These are phyloP conservation scores for Aspergillus cavernicola DNA, from an alignment of 495 filamentous ascomycete species.

Conservation along the genomic window DNA sequence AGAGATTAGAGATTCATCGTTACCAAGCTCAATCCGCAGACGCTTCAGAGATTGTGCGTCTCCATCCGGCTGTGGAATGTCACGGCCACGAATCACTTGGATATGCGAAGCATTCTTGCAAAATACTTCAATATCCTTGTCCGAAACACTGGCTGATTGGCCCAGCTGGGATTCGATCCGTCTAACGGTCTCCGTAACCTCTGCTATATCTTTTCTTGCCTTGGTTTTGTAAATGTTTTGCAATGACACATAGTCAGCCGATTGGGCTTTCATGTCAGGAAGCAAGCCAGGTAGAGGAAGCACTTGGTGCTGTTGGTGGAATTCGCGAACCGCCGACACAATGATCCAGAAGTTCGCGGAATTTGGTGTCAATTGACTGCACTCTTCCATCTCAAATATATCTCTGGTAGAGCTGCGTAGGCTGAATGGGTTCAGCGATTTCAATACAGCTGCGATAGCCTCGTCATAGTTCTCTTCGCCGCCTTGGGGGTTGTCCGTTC, in stretches of 20 bases:
- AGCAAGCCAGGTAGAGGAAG: constrained; percentile 84
- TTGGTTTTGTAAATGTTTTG: constrained; percentile 94
- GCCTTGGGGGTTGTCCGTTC: constrained; percentile 75
- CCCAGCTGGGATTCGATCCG: constrained; percentile 52
- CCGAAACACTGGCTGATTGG: constrained; percentile 49
- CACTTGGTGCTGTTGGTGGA: constrained; percentile 64
- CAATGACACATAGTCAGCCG: constrained; percentile 82
- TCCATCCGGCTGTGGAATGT: constrained; percentile 44
- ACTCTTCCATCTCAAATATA: constrained; percentile 68
- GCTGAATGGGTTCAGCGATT: constrained; percentile 65
- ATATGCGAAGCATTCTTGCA: constrained; percentile 95
- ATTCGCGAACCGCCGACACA: constrained; percentile 71
- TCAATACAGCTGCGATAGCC: constrained; percentile 80
- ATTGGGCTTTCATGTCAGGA: constrained; percentile 98
- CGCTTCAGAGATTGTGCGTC: constrained; percentile 30
- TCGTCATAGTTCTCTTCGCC: constrained; percentile 98
- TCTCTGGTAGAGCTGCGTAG: constrained; percentile 66
- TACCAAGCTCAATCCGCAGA: constrained; percentile 30
- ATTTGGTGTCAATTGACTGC: constrained; percentile 40
- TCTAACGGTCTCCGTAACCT: constrained; percentile 70
- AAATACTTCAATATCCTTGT: constrained; percentile 83
- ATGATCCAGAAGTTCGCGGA: constrained; percentile 81
- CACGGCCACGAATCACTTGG: constrained; percentile 70
- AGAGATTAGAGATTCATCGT: constrained; percentile 62
- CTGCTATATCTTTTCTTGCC: constrained; percentile 71